Percentiles rank a stretch among this genome's conserved stretches.
These are phyloP conservation scores for Coemansia sp. DNA, from an alignment of 192 early-diverging fungal species.

Conservation along the genomic window DNA sequence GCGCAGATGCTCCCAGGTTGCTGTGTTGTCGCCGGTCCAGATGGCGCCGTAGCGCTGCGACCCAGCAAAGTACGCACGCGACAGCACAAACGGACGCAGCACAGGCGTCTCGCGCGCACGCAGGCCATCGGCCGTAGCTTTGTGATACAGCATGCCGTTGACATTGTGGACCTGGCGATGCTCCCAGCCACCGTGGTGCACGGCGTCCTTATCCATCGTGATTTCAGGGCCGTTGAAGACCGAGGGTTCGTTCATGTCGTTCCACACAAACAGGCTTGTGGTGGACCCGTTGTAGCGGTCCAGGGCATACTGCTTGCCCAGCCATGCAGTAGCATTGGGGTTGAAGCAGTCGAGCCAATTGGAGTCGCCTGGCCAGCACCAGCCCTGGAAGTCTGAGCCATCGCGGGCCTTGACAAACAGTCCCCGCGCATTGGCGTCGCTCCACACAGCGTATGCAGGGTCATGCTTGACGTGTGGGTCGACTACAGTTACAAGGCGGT, in stretches of 20 bases:
- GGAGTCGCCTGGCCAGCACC: constrained; percentile 98
- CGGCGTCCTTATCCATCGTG: constrained; percentile 90
- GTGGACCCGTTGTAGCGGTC: constrained; percentile 84
- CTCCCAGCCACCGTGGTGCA: constrained; percentile 86
- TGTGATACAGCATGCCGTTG: constrained; percentile 85
- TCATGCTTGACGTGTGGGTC: constrained; percentile 97
- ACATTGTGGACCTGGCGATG: constrained; percentile 96
- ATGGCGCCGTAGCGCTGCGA: constrained; percentile 93
- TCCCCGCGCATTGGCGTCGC: constrained; percentile 71
- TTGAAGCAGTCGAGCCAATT: constrained; percentile 92
- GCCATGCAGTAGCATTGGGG: constrained; percentile 74
- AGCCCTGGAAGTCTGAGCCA: constrained; percentile 81
- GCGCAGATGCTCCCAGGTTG: constrained; percentile 83
- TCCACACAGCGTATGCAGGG: constrained; percentile 68
- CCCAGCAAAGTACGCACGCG: constrained; percentile 95
- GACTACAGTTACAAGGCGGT: constrained; percentile 88
- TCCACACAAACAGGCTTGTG: constrained; percentile 85
- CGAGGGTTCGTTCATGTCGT: constrained; percentile 99
- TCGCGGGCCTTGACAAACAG: constrained; percentile 79
- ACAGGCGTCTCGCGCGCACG: constrained; percentile 56
- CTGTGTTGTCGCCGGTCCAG: constrained; percentile 98
- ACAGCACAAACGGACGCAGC: constrained; percentile 88
- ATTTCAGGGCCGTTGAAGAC: constrained; percentile 98
- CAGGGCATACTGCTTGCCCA: constrained; percentile 73
- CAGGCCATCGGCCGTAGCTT: constrained; percentile 82